A percentile compares a stretch with the other conserved stretches of the same genome.
Conservation (phyloP, 2,329 filamentous ascomycete genomes). For the Eutypella sp. region DNA sequence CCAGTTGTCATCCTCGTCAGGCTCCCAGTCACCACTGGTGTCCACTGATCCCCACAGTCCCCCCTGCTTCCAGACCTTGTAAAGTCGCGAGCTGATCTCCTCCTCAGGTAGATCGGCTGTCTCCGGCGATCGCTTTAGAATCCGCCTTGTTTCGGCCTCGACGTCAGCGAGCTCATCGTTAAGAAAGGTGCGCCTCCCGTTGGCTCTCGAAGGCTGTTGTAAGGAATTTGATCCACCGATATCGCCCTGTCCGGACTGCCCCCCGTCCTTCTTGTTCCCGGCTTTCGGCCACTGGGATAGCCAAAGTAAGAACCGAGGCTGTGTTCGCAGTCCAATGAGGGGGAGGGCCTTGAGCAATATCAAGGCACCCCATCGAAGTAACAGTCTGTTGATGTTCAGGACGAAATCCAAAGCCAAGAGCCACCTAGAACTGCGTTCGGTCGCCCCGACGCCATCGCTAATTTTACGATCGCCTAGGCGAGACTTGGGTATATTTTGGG, state of each 20-base stretch:
- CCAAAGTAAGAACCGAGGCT: constrained; percentile 59
- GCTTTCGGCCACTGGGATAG: constrained; percentile 40
- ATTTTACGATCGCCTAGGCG: constrained; percentile 39
- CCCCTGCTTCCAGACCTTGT: constrained; percentile 77
- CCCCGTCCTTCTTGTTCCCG: constrained; percentile 20
- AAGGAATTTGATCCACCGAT: constrained; percentile 20
- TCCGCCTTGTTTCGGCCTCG: constrained; percentile 69
- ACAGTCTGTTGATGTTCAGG: constrained; percentile 64
- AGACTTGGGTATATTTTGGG: constrained; percentile 50
- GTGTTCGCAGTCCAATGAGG: constrained; percentile 54
- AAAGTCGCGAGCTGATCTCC: constrained; percentile 68
- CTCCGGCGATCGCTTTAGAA: constrained; percentile 39
- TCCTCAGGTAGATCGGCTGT: constrained; percentile 50
- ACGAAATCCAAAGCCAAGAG: constrained; percentile 72
- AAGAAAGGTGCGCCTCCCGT: constrained; percentile 51
- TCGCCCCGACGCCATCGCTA: constrained; percentile 68
- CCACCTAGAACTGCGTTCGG: constrained; percentile 76
- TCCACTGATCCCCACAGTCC: constrained; percentile 84
- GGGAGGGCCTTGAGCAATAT: constrained; percentile 49
- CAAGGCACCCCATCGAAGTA: constrained; percentile 54
- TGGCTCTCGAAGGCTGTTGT: constrained; percentile 47
- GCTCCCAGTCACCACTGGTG: constrained; percentile 71
- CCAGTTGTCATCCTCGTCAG: constrained; percentile 52
- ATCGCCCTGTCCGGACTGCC: constrained; percentile 6
- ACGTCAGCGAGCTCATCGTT: constrained; percentile 68